Base-by-base conservation (phyloP, 1,139 yeast species). In the Ogataea hybrid region DNA sequence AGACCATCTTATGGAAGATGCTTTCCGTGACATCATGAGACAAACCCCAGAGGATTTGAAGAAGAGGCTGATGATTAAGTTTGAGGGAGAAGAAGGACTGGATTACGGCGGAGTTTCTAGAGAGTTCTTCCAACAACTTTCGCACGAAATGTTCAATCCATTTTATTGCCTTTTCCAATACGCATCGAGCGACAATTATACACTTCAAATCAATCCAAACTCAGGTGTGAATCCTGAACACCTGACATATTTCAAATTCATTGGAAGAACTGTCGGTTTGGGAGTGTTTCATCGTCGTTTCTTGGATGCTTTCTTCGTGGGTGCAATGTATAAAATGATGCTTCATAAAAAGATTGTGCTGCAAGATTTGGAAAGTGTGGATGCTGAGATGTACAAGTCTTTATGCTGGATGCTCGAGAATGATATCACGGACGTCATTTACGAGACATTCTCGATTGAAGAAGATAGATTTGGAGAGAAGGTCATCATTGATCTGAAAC, bases 51-150 rank as follows among this genome's bases (percentile, higher is more conserved):
- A 89, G 65, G 99, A 92, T 62, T 77, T 92, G 68, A 94, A 92
- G 77, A 94, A 92, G 74, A 79, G 98, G 62, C 71, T 92, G 49
- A 92, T 92, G 98, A 94, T 92, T 64, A 90, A 92, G 65, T 92
- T 94, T 59, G 98, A 92, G 56, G 98, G 98, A 48, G 99, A 92
- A 71, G 98, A 92, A 73, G 99, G 98, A 65, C 77, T 94, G 56
- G 99, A 92, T 72, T 92, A 92, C 63, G 98, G 98, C 75, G 99
- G 99, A 63, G 97, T 92, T 52, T 88, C 97, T 22, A 79, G 98
- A 71, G 99, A 92, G 67, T 92, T 88, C 67, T 92, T 94, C 81
- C 92, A 89, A 69, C 74, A 90, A 60, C 73, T 92, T 53, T 90
- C 97, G 2, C 98, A 92, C 63, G 97, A 94, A 67, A 94, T 92